phyloP scores from a whole-genome alignment of 2,329 filamentous ascomycete species.

The Thielaviopsis populi region DNA sequence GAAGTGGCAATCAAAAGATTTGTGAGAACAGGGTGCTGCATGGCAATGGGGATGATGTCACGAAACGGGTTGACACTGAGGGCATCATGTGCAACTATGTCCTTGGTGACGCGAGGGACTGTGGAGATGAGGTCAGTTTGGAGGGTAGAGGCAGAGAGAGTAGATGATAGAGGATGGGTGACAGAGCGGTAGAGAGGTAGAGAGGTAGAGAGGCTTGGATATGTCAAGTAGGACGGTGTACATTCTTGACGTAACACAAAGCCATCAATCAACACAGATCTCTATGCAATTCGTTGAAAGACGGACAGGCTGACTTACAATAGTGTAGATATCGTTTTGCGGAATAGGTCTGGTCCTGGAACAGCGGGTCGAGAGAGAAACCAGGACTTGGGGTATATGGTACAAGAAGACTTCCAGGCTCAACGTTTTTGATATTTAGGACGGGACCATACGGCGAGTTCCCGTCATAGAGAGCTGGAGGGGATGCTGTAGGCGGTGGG shows the following conservation, averaged over 20 bases:
- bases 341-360: conserved; percentile 36
- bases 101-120: conserved; percentile 36
- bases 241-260: neutral
- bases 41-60: conserved; percentile 33
- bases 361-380: conserved; percentile 32
- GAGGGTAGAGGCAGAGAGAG: no score
- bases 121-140: neutral
- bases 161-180: no score
- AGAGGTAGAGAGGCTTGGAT: neutral
- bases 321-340: conserved; percentile 36
- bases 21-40: conserved; percentile 31
- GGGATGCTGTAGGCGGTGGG: neutral
- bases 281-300: neutral
- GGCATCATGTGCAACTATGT: conserved; percentile 36
- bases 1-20: conserved; percentile 36
- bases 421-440: neutral
- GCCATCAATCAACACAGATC: neutral
- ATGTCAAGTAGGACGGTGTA: neutral
- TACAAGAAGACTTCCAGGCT: neutral
- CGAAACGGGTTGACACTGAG: conserved; percentile 34
- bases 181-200: conserved; percentile 19
- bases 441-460: neutral
- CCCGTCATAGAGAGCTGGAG: neutral
- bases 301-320: conserved; percentile 28
- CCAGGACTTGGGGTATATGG: neutral